A percentile compares a stretch with the other conserved stretches of the same genome.
These are phyloP conservation scores for Globisporangium perplexum DNA, from an alignment of 352 stramenopile genomes.

Conservation along the genomic window DNA sequence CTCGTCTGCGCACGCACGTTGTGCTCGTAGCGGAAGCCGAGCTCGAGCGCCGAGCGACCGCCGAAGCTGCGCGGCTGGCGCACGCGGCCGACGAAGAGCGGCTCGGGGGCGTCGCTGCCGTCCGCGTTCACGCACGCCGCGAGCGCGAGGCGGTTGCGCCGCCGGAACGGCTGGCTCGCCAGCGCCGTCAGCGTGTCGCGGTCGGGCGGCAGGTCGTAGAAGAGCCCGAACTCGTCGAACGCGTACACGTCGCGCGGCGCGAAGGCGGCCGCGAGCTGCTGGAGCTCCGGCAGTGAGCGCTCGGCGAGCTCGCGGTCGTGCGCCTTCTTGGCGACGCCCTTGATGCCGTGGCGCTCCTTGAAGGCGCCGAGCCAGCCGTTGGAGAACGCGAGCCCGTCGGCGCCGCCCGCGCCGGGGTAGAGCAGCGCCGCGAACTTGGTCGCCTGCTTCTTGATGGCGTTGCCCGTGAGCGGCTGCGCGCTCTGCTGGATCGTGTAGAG, in stretches of 20 bases:
- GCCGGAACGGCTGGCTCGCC: neutral
- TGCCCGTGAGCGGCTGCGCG: slow-evolving; percentile 15
- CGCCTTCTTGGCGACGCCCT: neutral
- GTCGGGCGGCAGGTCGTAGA: slow-evolving; percentile 14
- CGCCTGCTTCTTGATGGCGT: slow-evolving; percentile 31
- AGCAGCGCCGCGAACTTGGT: slow-evolving; percentile 32
- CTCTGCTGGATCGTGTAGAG: slow-evolving; percentile 22
- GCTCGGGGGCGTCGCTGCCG: slow-evolving; percentile 12
- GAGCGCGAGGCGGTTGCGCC: slow-evolving; percentile 11
- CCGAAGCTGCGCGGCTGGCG: slow-evolving; percentile 9
- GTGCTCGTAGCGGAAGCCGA: slow-evolving; percentile 14
- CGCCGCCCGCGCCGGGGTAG: neutral
- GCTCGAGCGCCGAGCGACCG: slow-evolving; percentile 5
- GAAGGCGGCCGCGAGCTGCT: slow-evolving; percentile 7
- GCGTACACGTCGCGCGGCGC: slow-evolving; percentile 13
- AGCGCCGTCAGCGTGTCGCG: neutral
- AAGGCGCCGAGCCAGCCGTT: slow-evolving; percentile 55
- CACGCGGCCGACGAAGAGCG: slow-evolving; percentile 13
- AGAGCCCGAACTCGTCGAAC: slow-evolving; percentile 15
- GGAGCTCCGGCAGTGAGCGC: slow-evolving; percentile 7
- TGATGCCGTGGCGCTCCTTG: slow-evolving; percentile 32
- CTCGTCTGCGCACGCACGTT: slow-evolving; percentile 16
- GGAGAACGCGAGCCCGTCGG: slow-evolving; percentile 28
- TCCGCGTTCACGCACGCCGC: slow-evolving; percentile 11
- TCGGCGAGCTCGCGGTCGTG: slow-evolving; percentile 1